These are phyloP conservation scores for Aquilaria malaccensis DNA, from an alignment of 345 rosid species.

Conservation along the genomic window DNA sequence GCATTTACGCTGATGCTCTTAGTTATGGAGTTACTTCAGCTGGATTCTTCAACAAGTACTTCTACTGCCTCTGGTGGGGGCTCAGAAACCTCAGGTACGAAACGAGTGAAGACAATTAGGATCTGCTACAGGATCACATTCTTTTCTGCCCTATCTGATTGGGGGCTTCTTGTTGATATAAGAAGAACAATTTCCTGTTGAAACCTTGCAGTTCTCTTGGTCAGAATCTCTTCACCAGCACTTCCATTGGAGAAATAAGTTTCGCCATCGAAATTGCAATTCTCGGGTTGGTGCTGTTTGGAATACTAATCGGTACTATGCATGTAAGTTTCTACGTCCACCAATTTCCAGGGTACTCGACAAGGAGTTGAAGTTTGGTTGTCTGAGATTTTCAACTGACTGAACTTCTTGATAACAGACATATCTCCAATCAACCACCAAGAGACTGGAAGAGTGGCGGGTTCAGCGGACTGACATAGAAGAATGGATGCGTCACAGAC, in stretches of 20 bases:
- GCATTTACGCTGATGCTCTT: conserved; percentile 37
- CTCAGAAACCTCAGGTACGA: conserved; percentile 37
- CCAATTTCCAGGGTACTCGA: background rate
- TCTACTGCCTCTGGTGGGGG: conserved; percentile 51
- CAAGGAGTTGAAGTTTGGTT: background rate
- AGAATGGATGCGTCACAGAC: conserved; percentile 59
- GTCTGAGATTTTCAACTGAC: background rate
- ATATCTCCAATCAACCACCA: conserved; percentile 45
- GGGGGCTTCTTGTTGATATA: too few relatives aligned
- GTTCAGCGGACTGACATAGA: conserved; percentile 45
- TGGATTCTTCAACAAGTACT: conserved; percentile 32
- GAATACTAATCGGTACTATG: conserved; percentile 47
- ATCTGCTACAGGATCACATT: background rate
- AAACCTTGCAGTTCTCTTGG: conserved; percentile 34
- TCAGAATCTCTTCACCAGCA: conserved; percentile 39
- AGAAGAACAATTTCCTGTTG: background rate
- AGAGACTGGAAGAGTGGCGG: conserved; percentile 54
- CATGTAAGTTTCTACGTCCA: conserved; percentile 26
- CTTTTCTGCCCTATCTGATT: background rate
- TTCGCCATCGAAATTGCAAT: conserved; percentile 31
- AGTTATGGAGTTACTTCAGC: conserved; percentile 22
- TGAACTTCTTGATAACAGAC: conserved; percentile 19
- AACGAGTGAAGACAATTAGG: too few relatives aligned
- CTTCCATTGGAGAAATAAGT: conserved; percentile 33
- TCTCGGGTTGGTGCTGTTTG: conserved; percentile 41